Evolutionary conservation across 495 filamentous ascomycete genomes (phyloP).

Genomic region (Annulohypoxylon nitens): DNA sequence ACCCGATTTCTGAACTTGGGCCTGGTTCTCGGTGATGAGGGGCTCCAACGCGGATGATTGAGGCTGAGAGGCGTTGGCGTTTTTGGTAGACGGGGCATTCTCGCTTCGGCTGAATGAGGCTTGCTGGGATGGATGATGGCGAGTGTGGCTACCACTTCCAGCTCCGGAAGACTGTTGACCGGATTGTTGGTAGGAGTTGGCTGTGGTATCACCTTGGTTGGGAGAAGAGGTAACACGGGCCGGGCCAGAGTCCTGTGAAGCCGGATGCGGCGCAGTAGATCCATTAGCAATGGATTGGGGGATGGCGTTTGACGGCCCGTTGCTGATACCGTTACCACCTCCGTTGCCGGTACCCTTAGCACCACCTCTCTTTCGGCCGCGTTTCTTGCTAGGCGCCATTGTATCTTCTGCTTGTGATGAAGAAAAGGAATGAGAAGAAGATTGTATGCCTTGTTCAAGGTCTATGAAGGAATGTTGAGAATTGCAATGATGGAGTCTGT

Average conservation of each 20-base stretch:
- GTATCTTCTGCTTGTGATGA: constrained; percentile 24
- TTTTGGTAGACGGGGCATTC: constrained; percentile 28
- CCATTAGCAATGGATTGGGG: constrained; percentile 11
- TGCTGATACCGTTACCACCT: not conserved
- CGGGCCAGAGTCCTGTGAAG: constrained; percentile 20
- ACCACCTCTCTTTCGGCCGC: constrained; percentile 45
- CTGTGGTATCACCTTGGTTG: constrained; percentile 47
- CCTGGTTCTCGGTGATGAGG: constrained; percentile 33
- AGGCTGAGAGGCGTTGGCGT: constrained; percentile 9
- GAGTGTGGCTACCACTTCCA: constrained; percentile 11
- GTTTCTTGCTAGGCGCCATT: constrained; percentile 42
- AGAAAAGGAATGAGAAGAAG: constrained; percentile 6
- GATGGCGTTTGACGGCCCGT: constrained; percentile 25
- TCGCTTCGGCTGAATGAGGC: constrained; percentile 31
- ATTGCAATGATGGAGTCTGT: constrained; percentile 4
- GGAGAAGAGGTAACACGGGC: constrained; percentile 37
- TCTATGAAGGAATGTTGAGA: constrained; percentile 28
- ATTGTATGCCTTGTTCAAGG: constrained; percentile 35
- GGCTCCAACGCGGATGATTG: constrained; percentile 33
- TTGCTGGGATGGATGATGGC: constrained; percentile 4
- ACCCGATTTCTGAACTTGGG: constrained; percentile 45
- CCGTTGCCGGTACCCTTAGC: constrained; percentile 15
- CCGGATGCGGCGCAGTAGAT: constrained; percentile 15
- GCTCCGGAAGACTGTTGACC: constrained; percentile 27
- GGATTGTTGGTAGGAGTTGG: constrained; percentile 26